Conservation (phyloP, 1,284 basidiomycete genomes). For the Moesziomyces antarcticus region DNA sequence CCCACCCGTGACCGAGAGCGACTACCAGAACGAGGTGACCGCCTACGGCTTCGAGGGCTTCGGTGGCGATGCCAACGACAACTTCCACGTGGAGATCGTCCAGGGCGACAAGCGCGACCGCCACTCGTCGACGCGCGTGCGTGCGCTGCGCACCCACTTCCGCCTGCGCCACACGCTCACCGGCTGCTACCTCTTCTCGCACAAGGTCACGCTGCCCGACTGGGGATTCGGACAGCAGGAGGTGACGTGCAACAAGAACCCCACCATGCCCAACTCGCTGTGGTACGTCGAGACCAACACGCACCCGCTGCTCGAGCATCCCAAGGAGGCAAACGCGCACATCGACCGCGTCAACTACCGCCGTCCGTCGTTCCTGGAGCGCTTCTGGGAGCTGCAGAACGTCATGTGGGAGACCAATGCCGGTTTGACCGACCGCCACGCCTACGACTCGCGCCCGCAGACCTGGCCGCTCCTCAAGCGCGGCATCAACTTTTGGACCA, state of each 20-base stretch:
- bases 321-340: slow-evolving; percentile 21
- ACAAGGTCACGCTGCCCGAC: slow-evolving; percentile 95
- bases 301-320: slow-evolving; percentile 71
- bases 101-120: slow-evolving; percentile 71
- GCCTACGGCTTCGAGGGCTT: slow-evolving; percentile 91
- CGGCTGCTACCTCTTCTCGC: slow-evolving; percentile 96
- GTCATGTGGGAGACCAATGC: slow-evolving; percentile 99
- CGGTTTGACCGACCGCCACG: slow-evolving; percentile 91
- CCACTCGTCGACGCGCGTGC: slow-evolving; percentile 73
- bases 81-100: slow-evolving; percentile 92
- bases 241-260: slow-evolving; percentile 96
- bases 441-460: slow-evolving; percentile 89
- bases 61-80: slow-evolving; percentile 88
- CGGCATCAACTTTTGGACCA: slow-evolving; percentile 97
- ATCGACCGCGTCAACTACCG: slow-evolving; percentile 76
- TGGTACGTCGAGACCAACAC: slow-evolving; percentile 92
- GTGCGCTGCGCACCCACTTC: slow-evolving; percentile 85
- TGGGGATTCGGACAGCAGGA: slow-evolving; percentile 99
- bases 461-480: slow-evolving; percentile 88
- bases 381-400: slow-evolving; percentile 90
- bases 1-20: slow-evolving; percentile 95
- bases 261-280: slow-evolving; percentile 85
- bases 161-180: slow-evolving; percentile 84
- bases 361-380: slow-evolving; percentile 84
- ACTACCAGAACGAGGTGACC: slow-evolving; percentile 99